These are phyloP conservation scores for Geotrichum cucujoidarum DNA, from an alignment of 1,139 yeast genomes.

Conservation along the genomic window DNA sequence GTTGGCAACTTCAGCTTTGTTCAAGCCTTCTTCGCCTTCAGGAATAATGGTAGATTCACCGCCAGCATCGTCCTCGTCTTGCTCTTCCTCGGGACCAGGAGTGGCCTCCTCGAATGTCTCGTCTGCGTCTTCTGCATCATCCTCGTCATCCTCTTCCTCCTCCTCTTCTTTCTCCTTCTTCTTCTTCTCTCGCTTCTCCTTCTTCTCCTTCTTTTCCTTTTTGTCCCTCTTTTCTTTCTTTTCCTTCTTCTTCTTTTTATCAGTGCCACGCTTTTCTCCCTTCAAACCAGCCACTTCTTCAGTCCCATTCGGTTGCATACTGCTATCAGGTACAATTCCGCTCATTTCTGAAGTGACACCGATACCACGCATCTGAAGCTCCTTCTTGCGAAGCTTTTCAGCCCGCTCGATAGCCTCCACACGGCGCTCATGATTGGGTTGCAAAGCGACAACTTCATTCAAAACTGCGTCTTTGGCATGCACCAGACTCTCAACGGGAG, in stretches of 20 bases:
- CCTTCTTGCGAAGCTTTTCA: constrained; percentile 71
- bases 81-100: too few relatives aligned
- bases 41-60: neutral
- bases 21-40: neutral
- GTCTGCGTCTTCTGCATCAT: constrained; percentile 12
- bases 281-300: constrained; percentile 76
- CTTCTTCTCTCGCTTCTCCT: constrained; percentile 18
- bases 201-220: constrained; percentile 21
- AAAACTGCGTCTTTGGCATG: constrained; percentile 75
- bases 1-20: too few relatives aligned
- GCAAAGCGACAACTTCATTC: constrained; percentile 69
- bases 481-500: constrained; percentile 33
- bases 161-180: constrained; percentile 16
- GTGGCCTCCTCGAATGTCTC: too few relatives aligned
- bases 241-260: constrained; percentile 20
- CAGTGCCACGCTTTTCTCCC: constrained; percentile 27
- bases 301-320: constrained; percentile 72
- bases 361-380: constrained; percentile 51
- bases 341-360: constrained; percentile 77
- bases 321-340: constrained; percentile 72
- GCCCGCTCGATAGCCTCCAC: constrained; percentile 86
- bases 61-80: neutral
- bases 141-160: constrained; percentile 12
- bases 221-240: constrained; percentile 18
- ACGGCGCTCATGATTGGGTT: constrained; percentile 79